Base-by-base conservation (phyloP, 2,329 filamentous ascomycete genomes). In the Trichoderma gracile region DNA sequence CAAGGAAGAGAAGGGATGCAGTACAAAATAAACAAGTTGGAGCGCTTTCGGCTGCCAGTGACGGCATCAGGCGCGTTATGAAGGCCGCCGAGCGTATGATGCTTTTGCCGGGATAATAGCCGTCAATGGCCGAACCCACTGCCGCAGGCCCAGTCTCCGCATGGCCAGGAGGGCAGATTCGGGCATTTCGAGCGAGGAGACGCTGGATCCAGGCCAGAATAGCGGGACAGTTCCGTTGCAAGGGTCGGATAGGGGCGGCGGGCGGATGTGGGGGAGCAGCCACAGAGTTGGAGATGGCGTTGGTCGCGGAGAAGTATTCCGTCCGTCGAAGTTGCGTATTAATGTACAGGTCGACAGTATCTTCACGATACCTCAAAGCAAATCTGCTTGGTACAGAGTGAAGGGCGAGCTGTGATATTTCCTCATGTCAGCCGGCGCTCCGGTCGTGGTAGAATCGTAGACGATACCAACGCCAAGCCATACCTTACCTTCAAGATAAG, bases 91-190 rank as follows among this genome's bases (percentile, higher is more conserved):
- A 19, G 46, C n/a, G 33, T 52, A n/a, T 30, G 42, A 52, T 45
- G 47, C 30, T 54, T 64, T 58, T 64, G 61, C 61, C 61, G 61
- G 54, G 38, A 46, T 40, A 64, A 58, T 64, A 64, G 61, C 61
- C 61, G 61, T 64, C 53, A 57, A 57, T 64, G 61, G 30, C 61
- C 61, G 61, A 64, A 52, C 12, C 46, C 53, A 64, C 53, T 45
- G 33, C 54, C 61, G 61, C 27, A 54, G 30, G 10, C 60, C 52
- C 52, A 38, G 33, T 63, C 60, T 56, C 60, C 60, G 52, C 60
- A 63, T 50, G 49, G 60, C 52, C 10, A 21, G 14, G 25, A 53
- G 38, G n/a, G 30, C 21, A 46, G 12, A 54, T n/a, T 62, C 59
- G 59, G 59, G 49, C 53, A 54, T 7, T 40, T 25, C n/a, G 23